Evolutionary conservation across 371 early-diverging fungal genomes (phyloP).

Genomic region (Mortierella sp.): DNA sequence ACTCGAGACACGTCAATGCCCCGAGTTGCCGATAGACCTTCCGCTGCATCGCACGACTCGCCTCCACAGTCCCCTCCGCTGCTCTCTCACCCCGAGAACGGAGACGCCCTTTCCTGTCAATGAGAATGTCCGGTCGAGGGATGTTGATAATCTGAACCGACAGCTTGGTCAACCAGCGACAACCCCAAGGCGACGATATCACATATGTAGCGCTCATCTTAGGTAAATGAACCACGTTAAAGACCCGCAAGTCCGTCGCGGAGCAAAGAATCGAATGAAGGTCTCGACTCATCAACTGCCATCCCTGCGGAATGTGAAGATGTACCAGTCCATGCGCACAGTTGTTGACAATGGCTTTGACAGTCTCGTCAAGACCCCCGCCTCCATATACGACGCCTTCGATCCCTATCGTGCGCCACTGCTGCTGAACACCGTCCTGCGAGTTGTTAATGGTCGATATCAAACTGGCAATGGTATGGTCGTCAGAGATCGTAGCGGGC

Average conservation of each 20-base stretch:
- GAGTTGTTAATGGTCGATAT: neutral
- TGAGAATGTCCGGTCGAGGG: neutral
- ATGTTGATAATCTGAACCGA: neutral
- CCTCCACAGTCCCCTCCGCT: neutral
- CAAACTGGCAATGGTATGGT: neutral
- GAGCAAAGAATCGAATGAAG: slow-evolving; percentile 4
- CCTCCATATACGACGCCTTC: neutral
- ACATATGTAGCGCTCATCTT: neutral
- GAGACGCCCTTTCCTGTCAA: neutral
- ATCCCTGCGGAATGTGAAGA: neutral
- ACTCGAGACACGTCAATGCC: slow-evolving; percentile 1
- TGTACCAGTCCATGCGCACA: neutral
- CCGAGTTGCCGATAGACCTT: neutral
- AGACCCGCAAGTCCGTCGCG: neutral
- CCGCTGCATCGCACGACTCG: slow-evolving; percentile 1
- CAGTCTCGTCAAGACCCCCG: neutral
- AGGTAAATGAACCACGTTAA: neutral
- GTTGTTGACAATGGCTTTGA: neutral
- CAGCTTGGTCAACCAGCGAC: slow-evolving; percentile 7
- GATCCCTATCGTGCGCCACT: neutral
- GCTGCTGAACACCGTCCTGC: neutral
- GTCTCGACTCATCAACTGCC: neutral
- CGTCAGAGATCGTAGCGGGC: no score
- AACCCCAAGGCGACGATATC: neutral
- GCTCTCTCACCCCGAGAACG: neutral